Percentiles rank a stretch among this genome's conserved stretches.
Conservation (phyloP, 208 protist species). For the Trypanosoma melophagium region DNA sequence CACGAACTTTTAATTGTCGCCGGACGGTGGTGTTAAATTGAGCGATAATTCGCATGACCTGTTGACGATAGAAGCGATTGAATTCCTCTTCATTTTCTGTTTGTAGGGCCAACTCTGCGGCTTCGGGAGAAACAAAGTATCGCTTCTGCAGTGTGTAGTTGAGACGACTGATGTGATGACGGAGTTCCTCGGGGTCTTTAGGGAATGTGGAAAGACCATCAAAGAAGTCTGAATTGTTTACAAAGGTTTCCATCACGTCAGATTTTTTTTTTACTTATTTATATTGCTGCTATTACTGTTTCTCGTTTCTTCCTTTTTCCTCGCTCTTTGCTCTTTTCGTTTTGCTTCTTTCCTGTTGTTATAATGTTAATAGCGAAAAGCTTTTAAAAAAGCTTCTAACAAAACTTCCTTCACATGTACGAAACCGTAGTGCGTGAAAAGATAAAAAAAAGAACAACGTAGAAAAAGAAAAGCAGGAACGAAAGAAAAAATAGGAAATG, state of each 20-base stretch:
- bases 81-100: conserved; percentile 64
- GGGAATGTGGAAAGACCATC: conserved; percentile 68
- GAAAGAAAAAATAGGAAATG: too few relatives aligned
- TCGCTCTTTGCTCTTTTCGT: conserved; percentile 10
- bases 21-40: conserved; percentile 57
- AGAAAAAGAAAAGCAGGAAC: too few relatives aligned
- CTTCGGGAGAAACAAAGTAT: conserved; percentile 60
- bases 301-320: conserved; percentile 18
- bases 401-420: background rate
- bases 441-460: background rate
- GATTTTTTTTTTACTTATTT: background rate
- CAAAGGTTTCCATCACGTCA: conserved; percentile 1
- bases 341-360: conserved; percentile 4
- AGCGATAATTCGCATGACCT: conserved; percentile 58
- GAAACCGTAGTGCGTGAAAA: background rate
- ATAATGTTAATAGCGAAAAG: background rate
- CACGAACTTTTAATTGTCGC: conserved; percentile 58
- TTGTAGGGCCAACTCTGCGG: conserved; percentile 67
- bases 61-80: conserved; percentile 56
- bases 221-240: conserved; percentile 55
- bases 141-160: conserved; percentile 74
- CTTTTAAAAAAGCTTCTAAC: conserved; percentile 22
- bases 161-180: conserved; percentile 61
- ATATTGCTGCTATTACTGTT: background rate
- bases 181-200: conserved; percentile 48